Base-by-base conservation (phyloP, 768 basidiomycete genomes). In the Dacryopinax spathularia region DNA sequence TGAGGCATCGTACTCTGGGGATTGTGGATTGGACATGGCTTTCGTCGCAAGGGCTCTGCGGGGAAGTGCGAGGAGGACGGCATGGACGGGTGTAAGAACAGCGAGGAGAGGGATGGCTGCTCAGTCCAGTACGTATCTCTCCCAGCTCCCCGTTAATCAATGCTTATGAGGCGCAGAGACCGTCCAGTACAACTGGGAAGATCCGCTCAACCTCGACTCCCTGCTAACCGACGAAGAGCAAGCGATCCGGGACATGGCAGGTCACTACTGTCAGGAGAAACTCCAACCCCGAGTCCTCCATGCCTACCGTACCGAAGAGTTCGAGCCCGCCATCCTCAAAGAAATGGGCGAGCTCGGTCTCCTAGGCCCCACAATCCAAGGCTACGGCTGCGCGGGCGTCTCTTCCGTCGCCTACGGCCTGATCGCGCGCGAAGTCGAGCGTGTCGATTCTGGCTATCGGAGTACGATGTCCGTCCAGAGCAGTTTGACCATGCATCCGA, bases 391-490 rank as follows among this genome's bases (percentile, higher is more conserved):
- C 70, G 94, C 95, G 0, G 94, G 95, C 22, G 86, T 84, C 18
- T 89, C 86, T 68, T 87, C 85, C 68, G 93, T 97, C 12, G 89
- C 95, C 1, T 97, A 97, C 67, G 95, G 95, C 4, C 79, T 98
- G 29, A 89, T 98, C 69, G 90, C 91, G 2, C 80, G 95, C 37
- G 95, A 97, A 73, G 86, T 98, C 2, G 95, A 97, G 75, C 80
- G 91, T 66, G 85, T 98, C 36, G 95, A 99, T 72, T 97, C 94
- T 1, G 95, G 95, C 0, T 98, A 96, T 71, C 88, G 95, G 27
- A 94, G 91, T 3, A 94, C 86, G 2, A 85, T 92, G 66, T 96
- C 93, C 18, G 95, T 98, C 2, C 95, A 98, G 73, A 91, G 89
- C 0, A 94, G 91, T 20, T 82, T 99, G 29, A 91, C 95, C 13